phyloP scores from a whole-genome alignment of 2,329 filamentous ascomycete genomes.

The Trichophyton simii region DNA sequence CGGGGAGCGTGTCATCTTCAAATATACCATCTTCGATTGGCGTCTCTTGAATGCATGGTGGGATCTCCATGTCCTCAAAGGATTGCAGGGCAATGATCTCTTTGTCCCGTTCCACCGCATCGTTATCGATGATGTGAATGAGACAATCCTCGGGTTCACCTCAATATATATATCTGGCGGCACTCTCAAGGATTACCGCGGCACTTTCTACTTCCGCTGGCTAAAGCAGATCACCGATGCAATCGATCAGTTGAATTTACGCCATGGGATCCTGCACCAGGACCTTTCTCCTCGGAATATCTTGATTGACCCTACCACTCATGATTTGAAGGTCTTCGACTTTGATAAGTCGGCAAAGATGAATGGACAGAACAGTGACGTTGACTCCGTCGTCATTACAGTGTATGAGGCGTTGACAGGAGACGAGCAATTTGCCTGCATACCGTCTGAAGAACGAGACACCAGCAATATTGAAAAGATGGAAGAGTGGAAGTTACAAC shows the following conservation, averaged over 20 bases:
- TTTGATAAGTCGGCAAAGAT: slow-evolving; percentile 6
- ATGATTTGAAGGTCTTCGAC: slow-evolving; percentile 7
- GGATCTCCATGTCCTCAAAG: slow-evolving; percentile 8
- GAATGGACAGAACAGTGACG: background rate
- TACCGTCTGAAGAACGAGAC: background rate
- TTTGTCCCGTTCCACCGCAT: slow-evolving; percentile 8
- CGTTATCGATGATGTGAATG: slow-evolving; percentile 6
- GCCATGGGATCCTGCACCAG: slow-evolving; percentile 9
- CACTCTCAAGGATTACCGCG: slow-evolving; percentile 6
- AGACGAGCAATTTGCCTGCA: background rate
- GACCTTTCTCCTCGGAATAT: slow-evolving; percentile 10
- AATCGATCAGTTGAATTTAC: slow-evolving; percentile 10
- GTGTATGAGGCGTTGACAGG: slow-evolving; percentile 8
- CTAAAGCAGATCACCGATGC: slow-evolving; percentile 9
- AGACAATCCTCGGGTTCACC: slow-evolving; percentile 8
- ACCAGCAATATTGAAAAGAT: slow-evolving; percentile 5
- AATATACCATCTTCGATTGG: slow-evolving; percentile 6
- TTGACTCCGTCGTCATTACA: slow-evolving; percentile 7
- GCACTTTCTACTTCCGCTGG: slow-evolving; percentile 9
- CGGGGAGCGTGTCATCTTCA: slow-evolving; percentile 6
- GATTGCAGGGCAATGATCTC: slow-evolving; percentile 3
- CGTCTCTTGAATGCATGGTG: slow-evolving; percentile 8
- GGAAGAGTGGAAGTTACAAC: slow-evolving; percentile 1
- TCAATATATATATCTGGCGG: slow-evolving; percentile 7
- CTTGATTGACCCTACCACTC: slow-evolving; percentile 5